phyloP scores from a whole-genome alignment of 805 yeast genomes.

The Grigorovia humatica region DNA sequence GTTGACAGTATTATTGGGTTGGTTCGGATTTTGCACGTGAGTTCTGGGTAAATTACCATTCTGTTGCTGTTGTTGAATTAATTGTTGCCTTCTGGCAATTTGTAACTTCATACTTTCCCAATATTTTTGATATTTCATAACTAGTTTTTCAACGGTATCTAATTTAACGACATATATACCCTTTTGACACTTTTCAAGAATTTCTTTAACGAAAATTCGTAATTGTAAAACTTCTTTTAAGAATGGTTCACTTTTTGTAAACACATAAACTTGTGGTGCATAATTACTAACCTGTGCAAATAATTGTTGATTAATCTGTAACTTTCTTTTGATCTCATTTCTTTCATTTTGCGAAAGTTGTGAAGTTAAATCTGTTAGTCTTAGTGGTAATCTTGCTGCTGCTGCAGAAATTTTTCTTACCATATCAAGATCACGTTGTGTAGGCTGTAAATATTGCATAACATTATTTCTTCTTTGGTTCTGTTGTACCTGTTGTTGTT shows the following conservation, averaged over 20 bases:
- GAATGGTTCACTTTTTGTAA: slow-evolving; percentile 66
- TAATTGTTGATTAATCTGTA: slow-evolving; percentile 39
- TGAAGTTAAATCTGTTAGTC: slow-evolving; percentile 55
- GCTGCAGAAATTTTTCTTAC: slow-evolving; percentile 59
- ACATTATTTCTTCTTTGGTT: slow-evolving; percentile 5
- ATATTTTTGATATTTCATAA: slow-evolving; percentile 62
- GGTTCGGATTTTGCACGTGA: slow-evolving; percentile 1
- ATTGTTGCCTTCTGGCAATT: slow-evolving; percentile 29
- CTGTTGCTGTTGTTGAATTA: slow-evolving; percentile 30
- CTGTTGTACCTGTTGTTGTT: slow-evolving; percentile 8
- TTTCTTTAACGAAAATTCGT: slow-evolving; percentile 68
- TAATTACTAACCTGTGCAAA: slow-evolving; percentile 63
- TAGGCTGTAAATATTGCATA: slow-evolving; percentile 28
- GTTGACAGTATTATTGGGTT: background rate
- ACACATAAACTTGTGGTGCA: slow-evolving; percentile 65
- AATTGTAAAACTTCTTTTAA: slow-evolving; percentile 69
- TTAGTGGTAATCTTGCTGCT: slow-evolving; percentile 55
- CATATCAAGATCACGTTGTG: slow-evolving; percentile 53
- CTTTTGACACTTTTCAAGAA: slow-evolving; percentile 56
- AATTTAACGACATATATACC: slow-evolving; percentile 64
- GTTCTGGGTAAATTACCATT: background rate
- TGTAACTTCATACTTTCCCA: slow-evolving; percentile 67
- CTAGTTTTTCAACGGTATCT: slow-evolving; percentile 58
- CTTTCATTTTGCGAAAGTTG: slow-evolving; percentile 55
- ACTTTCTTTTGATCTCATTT: slow-evolving; percentile 43